Percentiles rank a stretch among this genome's conserved stretches.
phyloP scores from a whole-genome alignment of 495 filamentous ascomycete species.

The Coniosporium apollinis region DNA sequence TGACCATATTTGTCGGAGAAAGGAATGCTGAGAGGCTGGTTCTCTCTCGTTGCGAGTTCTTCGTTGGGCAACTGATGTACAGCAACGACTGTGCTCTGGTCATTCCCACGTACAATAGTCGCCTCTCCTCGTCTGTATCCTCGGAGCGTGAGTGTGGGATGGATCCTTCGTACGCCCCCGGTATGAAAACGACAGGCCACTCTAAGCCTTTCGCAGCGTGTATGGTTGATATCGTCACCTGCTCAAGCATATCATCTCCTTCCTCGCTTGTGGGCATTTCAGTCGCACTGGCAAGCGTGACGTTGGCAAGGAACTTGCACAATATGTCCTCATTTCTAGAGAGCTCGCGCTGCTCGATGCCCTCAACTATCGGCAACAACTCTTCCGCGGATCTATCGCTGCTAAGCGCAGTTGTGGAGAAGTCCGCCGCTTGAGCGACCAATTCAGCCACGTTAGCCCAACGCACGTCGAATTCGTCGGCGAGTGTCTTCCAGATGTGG shows the following conservation, averaged over 20 bases:
- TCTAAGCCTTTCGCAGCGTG: slow-evolving; percentile 95
- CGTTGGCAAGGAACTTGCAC: slow-evolving; percentile 74
- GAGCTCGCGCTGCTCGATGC: slow-evolving; percentile 46
- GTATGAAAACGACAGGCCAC: slow-evolving; percentile 95
- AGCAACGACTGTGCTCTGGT: slow-evolving; percentile 80
- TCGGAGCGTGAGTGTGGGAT: slow-evolving; percentile 92
- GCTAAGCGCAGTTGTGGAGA: slow-evolving; percentile 26
- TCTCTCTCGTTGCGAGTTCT: slow-evolving; percentile 44
- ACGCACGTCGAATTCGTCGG: slow-evolving; percentile 56
- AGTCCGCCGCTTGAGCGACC: slow-evolving; percentile 57
- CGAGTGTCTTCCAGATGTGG: slow-evolving; percentile 50
- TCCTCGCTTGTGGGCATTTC: slow-evolving; percentile 47
- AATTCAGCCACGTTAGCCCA: slow-evolving; percentile 94
- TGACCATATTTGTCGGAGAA: slow-evolving; percentile 27
- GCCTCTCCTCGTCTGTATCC: slow-evolving; percentile 74
- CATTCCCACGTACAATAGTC: slow-evolving; percentile 95
- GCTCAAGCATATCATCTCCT: slow-evolving; percentile 34
- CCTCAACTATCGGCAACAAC: slow-evolving; percentile 58
- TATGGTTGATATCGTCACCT: slow-evolving; percentile 89
- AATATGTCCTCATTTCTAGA: slow-evolving; percentile 46
- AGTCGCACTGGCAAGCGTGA: slow-evolving; percentile 50
- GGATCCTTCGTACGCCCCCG: slow-evolving; percentile 75
- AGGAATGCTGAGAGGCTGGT: slow-evolving; percentile 50
- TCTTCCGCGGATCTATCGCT: slow-evolving; percentile 41
- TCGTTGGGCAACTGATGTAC: slow-evolving; percentile 72